Conservation (phyloP, 306 rosid genomes). For the Fragaria nilgerrensis region DNA sequence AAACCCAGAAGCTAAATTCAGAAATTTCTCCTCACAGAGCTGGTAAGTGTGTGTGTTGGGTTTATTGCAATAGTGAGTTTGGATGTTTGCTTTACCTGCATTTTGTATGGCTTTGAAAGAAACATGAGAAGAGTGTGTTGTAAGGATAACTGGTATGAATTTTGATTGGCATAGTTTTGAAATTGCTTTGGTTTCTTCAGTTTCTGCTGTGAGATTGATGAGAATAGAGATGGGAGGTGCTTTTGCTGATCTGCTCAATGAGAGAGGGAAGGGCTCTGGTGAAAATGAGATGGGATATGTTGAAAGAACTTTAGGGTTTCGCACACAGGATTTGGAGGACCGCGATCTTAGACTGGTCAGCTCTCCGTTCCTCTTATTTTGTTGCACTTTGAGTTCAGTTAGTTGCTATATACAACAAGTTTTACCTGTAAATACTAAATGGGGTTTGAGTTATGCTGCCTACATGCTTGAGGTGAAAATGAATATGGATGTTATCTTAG, state of each 20-base stretch:
- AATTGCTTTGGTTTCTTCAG: constrained; percentile 31
- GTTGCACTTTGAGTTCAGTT: constrained; percentile 5
- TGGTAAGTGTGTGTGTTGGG: constrained; percentile 37
- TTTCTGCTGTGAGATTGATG: constrained; percentile 85
- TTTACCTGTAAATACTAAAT: neutral
- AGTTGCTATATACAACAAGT: neutral
- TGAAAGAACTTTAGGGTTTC: constrained; percentile 79
- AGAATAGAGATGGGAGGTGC: constrained; percentile 91
- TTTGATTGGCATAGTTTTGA: constrained; percentile 6
- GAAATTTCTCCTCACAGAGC: constrained; percentile 93
- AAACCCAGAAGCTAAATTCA: constrained; percentile 61
- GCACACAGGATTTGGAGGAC: constrained; percentile 63
- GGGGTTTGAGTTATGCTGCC: neutral
- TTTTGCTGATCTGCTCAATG: constrained; percentile 90
- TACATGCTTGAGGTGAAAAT: neutral
- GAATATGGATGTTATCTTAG: neutral
- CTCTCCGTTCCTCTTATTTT: constrained; percentile 16
- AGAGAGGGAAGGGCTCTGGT: constrained; percentile 93
- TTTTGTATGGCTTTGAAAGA: constrained; percentile 6
- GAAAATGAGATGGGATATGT: constrained; percentile 91
- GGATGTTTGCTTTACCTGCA: constrained; percentile 7
- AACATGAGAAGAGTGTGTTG: neutral
- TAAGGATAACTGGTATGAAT: neutral
- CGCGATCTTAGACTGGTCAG: constrained; percentile 84
- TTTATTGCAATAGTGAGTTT: neutral